Evolutionary conservation across 108 stramenopile genomes (phyloP).

Genomic region (Epithemia pelagica): DNA sequence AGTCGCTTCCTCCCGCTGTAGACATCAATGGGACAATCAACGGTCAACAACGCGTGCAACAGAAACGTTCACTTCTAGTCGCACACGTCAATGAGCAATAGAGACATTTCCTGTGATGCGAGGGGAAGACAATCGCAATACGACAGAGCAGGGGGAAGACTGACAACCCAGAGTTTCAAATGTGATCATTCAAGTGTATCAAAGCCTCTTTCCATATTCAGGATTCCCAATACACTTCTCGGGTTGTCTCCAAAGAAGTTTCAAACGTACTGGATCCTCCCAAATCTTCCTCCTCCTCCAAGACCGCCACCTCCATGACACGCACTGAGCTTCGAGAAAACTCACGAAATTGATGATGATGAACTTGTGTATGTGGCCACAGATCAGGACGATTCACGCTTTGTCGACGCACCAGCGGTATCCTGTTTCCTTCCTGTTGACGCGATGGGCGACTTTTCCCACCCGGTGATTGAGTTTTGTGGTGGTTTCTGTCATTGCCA

Average conservation of each 20-base stretch:
- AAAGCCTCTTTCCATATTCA: no score
- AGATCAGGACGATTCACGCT: constrained; percentile 67
- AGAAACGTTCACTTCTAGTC: no score
- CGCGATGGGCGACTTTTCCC: neutral
- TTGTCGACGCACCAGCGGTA: constrained; percentile 57
- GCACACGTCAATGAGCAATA: no score
- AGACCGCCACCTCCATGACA: neutral
- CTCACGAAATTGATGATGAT: constrained; percentile 28
- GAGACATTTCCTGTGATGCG: no score
- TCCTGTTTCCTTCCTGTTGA: constrained; percentile 17
- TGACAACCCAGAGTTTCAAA: no score
- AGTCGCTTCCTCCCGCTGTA: no score
- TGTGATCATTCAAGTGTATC: no score
- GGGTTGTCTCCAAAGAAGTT: neutral
- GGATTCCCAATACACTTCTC: neutral
- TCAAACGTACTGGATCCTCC: neutral
- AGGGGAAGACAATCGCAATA: no score
- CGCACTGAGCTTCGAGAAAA: constrained; percentile 15
- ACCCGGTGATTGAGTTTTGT: neutral
- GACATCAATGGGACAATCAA: no score
- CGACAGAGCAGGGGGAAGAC: no score
- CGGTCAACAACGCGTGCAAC: no score
- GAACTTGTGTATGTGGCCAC: constrained; percentile 79
- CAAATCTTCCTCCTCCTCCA: neutral
- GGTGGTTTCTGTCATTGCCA: neutral